Base-by-base conservation (phyloP, 495 filamentous ascomycete genomes). In the Lasiosphaeriaceae sp. region DNA sequence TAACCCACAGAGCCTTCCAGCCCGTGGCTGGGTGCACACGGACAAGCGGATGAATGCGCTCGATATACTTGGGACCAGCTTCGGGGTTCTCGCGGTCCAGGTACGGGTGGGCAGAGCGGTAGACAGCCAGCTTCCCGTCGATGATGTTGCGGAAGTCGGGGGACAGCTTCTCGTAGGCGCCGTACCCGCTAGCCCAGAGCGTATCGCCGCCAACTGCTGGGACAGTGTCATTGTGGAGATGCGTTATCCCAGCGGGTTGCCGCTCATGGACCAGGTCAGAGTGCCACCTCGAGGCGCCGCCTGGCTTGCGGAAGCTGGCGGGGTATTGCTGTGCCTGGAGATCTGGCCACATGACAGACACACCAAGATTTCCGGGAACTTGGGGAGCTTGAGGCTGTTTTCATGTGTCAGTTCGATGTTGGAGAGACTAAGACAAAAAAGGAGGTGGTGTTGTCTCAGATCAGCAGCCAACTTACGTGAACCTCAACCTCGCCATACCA, bases 1-100 rank as follows among this genome's bases (percentile, higher is more conserved):
- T 89, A 3, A 89, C 86, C 80, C 80, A 89, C 2, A 89, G 74
- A 2, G 84, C 78, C 66, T 86, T 87, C 84, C 85, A 87, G 12
- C 86, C 85, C 0, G 85, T 89, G 0, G 80, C 86, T 3, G 86
- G 87, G 66, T 90, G 86, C 9, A 86, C 83, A 3, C 87, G 80
- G 11, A 90, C 86, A 22, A 90, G 69, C 0, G 85, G 86, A 65
- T 89, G 87, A 29, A 80, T 74, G 19, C 86, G 78, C 66, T 88
- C 84, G 23, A 89, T 70, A 63, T 74, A 81, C 62, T 84, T 79
- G 0, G 86, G 85, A 0, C 87, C 87, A 2, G 78, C 78, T 1
- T 73, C 73, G 1, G 85, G 83, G 57, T 86, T 65, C 26, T 83
- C 72, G 29, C 86, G 80, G 64, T 88, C 84, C 2, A 90, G 75